Percentiles rank a stretch among this genome's conserved stretches.
Evolutionary conservation across 2,329 filamentous ascomycete genomes (phyloP).

Genomic region (Mollisia scopiformis): DNA sequence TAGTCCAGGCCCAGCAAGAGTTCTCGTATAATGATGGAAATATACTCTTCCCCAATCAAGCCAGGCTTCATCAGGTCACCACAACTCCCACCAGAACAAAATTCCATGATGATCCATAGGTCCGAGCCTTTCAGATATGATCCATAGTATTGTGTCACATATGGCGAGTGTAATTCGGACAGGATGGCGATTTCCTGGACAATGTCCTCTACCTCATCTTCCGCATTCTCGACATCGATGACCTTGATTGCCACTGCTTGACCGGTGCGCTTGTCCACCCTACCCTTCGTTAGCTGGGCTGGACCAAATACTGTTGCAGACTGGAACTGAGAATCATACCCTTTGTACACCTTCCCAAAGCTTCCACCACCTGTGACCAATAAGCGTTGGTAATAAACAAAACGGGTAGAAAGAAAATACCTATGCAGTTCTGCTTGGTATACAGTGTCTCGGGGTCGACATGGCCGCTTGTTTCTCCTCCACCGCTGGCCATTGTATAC

Average conservation of each 20-base stretch:
- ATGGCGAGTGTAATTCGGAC: conserved; percentile 92
- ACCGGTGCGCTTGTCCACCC: conserved; percentile 89
- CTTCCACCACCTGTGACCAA: conserved; percentile 77
- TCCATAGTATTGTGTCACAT: conserved; percentile 97
- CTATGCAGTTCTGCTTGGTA: conserved; percentile 89
- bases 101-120: conserved; percentile 99
- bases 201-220: conserved; percentile 99
- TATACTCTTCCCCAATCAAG: conserved; percentile 89
- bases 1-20: conserved; percentile 90
- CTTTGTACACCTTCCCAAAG: conserved; percentile 99
- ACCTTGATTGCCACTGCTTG: conserved; percentile 97
- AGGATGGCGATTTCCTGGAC: conserved; percentile 98
- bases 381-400: conserved; percentile 29
- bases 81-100: conserved; percentile 94
- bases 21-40: conserved; percentile 92
- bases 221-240: conserved; percentile 98
- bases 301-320: conserved; percentile 8
- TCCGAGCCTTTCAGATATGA: conserved; percentile 96
- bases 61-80: conserved; percentile 96
- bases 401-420: conserved; percentile 47
- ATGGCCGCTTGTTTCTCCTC: conserved; percentile 46
- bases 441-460: conserved; percentile 90
- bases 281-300: conserved; percentile 42
- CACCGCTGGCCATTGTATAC: conserved; percentile 34
- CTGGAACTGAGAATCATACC: conserved; percentile 58